These are phyloP conservation scores for Geosmithia putterillii DNA, from an alignment of 2,329 filamentous ascomycete genomes.

Conservation along the genomic window DNA sequence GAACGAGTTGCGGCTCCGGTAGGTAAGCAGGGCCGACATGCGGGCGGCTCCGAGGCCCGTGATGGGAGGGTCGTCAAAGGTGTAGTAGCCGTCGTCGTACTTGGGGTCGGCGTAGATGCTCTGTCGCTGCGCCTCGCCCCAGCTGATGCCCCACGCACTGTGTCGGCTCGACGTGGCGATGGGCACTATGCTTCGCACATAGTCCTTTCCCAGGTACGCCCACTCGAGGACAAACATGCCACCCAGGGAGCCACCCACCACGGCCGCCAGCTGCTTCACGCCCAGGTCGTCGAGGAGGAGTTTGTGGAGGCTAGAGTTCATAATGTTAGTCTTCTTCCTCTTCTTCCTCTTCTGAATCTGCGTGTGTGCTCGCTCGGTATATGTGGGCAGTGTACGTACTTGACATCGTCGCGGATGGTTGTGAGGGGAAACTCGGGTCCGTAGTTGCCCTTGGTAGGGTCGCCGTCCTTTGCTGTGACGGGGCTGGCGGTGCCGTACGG, in stretches of 20 bases:
- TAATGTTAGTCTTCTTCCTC: neutral
- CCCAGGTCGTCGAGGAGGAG: slow-evolving; percentile 70
- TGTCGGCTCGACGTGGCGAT: slow-evolving; percentile 78
- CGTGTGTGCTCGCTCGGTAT: neutral
- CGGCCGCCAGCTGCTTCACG: slow-evolving; percentile 64
- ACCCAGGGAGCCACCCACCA: slow-evolving; percentile 75
- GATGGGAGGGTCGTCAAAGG: slow-evolving; percentile 72
- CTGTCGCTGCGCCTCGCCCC: slow-evolving; percentile 79
- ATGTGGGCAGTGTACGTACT: no score
- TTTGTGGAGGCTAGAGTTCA: slow-evolving; percentile 53
- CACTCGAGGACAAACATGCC: slow-evolving; percentile 89
- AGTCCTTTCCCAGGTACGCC: slow-evolving; percentile 81
- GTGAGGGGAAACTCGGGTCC: slow-evolving; percentile 94
- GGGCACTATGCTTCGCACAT: slow-evolving; percentile 68
- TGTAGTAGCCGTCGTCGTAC: slow-evolving; percentile 94
- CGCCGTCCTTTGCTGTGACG: slow-evolving; percentile 77
- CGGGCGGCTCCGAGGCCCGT: slow-evolving; percentile 86
- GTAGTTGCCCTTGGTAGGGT: slow-evolving; percentile 62
- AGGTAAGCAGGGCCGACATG: slow-evolving; percentile 93
- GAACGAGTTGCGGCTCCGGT: slow-evolving; percentile 93
- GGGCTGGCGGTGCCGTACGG: slow-evolving; percentile 82
- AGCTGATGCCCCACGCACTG: slow-evolving; percentile 84
- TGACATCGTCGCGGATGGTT: slow-evolving; percentile 90
- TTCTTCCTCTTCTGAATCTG: no score
- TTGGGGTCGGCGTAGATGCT: slow-evolving; percentile 98